phyloP scores from a whole-genome alignment of 805 yeast genomes.

The Candida coquimbonensis region DNA sequence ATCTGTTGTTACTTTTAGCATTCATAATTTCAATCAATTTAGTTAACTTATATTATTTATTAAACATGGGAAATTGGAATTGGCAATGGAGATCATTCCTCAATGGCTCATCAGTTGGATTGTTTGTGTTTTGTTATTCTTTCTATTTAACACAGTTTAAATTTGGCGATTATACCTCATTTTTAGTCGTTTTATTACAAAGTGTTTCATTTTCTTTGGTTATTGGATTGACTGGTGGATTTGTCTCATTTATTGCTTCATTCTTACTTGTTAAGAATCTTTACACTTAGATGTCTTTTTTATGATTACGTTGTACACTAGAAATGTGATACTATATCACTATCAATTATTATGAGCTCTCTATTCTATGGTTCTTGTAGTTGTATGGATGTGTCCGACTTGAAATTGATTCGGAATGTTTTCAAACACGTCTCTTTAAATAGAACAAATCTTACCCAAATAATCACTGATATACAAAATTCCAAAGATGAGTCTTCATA shows the following conservation, averaged over 20 bases:
- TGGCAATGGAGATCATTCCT: conserved; percentile 25
- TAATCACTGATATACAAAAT: not conserved
- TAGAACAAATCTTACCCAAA: not conserved
- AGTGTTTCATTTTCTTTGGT: conserved; percentile 19
- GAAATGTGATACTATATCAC: too few species aligned
- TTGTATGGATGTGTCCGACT: too few species aligned
- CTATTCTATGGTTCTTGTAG: too few species aligned
- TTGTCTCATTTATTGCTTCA: conserved; percentile 15
- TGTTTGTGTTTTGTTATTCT: conserved; percentile 20
- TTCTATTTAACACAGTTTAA: conserved; percentile 20
- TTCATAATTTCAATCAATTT: conserved; percentile 15
- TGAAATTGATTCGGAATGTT: too few species aligned
- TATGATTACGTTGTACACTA: too few species aligned
- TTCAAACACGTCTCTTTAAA: too few species aligned
- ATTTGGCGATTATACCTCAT: conserved; percentile 23
- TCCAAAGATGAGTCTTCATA: conserved; percentile 18
- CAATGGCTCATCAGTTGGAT: conserved; percentile 22
- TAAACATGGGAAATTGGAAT: conserved; percentile 24
- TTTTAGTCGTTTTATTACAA: conserved; percentile 19
- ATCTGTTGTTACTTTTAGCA: conserved; percentile 12
- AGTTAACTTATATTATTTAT: conserved; percentile 18
- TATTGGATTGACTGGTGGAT: conserved; percentile 20
- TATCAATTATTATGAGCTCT: too few species aligned
- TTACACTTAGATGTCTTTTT: conserved; percentile 3
- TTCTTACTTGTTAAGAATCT: conserved; percentile 15